Evolutionary conservation across 345 rosid genomes (phyloP).

Genomic region (Limnanthes douglasii): DNA sequence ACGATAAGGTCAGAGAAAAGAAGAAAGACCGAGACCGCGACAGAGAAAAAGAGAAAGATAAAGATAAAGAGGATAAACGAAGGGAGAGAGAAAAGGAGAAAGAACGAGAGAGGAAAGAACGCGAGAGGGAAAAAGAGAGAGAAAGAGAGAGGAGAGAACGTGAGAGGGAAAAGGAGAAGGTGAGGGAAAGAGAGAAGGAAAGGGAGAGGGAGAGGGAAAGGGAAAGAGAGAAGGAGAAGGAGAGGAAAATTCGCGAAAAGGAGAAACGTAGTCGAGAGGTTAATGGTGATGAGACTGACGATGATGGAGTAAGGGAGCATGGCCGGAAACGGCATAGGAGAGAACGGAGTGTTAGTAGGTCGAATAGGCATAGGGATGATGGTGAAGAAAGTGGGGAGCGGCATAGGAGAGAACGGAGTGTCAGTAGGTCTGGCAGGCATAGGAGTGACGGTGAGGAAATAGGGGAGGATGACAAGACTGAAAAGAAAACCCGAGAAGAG

Average conservation of each 20-base stretch:
- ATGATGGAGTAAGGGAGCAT: constrained; percentile 22
- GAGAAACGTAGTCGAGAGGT: constrained; percentile 43
- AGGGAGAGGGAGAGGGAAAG: constrained; percentile 19
- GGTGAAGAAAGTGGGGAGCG: constrained; percentile 44
- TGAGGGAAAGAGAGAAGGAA: constrained; percentile 17
- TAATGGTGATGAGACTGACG: constrained; percentile 47
- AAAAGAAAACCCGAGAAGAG: constrained; percentile 53
- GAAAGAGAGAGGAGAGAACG: constrained; percentile 18
- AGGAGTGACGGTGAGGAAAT: constrained; percentile 38
- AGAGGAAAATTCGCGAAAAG: constrained; percentile 38
- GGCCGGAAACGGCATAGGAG: constrained; percentile 46
- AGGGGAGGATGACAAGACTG: constrained; percentile 45
- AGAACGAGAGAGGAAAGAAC: constrained; percentile 12
- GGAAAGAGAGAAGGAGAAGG: constrained; percentile 38
- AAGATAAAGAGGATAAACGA: constrained; percentile 14
- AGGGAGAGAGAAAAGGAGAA: constrained; percentile 14
- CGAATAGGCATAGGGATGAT: constrained; percentile 44
- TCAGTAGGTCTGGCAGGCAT: constrained; percentile 38
- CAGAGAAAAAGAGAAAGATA: constrained; percentile 19
- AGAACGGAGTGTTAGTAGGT: constrained; percentile 38
- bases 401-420: constrained; percentile 41
- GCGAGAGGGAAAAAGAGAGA: constrained; percentile 12
- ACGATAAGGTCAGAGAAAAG: constrained; percentile 22
- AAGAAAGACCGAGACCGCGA: constrained; percentile 19
- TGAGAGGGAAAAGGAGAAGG: constrained; percentile 14